Conservation (phyloP, 2,329 filamentous ascomycete species). For the Colletotrichum acutatum region DNA sequence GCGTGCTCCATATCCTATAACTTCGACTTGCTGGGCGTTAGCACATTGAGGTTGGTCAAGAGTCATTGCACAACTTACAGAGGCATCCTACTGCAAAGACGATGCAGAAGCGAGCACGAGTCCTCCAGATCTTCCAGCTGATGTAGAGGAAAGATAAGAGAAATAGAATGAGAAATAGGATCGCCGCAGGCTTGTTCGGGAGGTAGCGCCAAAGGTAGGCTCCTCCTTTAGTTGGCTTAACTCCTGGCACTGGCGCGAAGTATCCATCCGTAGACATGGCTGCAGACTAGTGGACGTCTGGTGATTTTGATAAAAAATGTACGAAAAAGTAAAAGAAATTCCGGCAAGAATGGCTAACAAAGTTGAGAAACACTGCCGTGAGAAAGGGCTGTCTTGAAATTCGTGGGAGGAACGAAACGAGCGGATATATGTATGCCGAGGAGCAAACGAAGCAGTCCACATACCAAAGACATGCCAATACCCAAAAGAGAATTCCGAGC, state of each 20-base stretch:
- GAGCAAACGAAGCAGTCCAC: not conserved
- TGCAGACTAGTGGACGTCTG: not conserved
- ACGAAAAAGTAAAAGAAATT: no score
- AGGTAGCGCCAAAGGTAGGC: conserved; percentile 46
- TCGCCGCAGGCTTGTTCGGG: conserved; percentile 54
- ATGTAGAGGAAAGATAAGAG: conserved; percentile 48
- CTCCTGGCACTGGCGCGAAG: not conserved
- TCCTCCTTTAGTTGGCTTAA: conserved; percentile 38
- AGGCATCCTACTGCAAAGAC: conserved; percentile 52
- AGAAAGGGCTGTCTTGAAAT: not conserved
- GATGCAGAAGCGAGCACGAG: conserved; percentile 57
- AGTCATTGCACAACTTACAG: conserved; percentile 43
- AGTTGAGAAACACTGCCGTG: not conserved
- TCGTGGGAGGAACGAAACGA: no score
- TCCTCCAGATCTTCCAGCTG: conserved; percentile 49
- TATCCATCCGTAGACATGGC: not conserved
- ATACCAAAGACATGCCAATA: not conserved
- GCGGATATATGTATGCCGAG: not conserved
- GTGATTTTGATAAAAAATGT: not conserved
- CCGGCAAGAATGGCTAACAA: no score
- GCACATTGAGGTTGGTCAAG: not conserved
- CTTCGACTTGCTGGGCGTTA: conserved; percentile 47
- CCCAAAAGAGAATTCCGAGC: not conserved
- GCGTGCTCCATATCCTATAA: conserved; percentile 47
- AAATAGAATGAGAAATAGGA: conserved; percentile 55